phyloP scores from a whole-genome alignment of 345 rosid genomes.

The Syzygium aqueum region DNA sequence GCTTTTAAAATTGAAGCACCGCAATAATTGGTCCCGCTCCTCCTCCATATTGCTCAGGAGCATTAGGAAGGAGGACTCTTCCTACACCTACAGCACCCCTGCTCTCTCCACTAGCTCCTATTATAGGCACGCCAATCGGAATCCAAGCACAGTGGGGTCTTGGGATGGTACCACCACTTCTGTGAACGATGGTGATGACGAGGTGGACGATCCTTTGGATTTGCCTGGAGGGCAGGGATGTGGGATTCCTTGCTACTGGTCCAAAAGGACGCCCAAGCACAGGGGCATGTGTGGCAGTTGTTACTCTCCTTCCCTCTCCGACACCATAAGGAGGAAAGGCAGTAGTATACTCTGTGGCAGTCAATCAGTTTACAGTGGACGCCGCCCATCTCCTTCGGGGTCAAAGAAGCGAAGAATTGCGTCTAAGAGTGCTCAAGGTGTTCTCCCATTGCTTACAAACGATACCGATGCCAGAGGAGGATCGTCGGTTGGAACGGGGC shows the following conservation, averaged over 20 bases:
- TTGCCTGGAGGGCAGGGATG: conserved; percentile 84
- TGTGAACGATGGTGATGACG: conserved; percentile 67
- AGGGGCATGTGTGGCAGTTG: conserved; percentile 66
- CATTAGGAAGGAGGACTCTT: conserved; percentile 56
- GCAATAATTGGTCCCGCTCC: conserved; percentile 51
- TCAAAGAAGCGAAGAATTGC: conserved; percentile 41
- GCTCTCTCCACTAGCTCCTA: conserved; percentile 82
- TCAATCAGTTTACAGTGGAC: conserved; percentile 47
- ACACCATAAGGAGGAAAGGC: conserved; percentile 79
- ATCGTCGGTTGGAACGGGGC: conserved; percentile 64
- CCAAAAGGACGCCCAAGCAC: conserved; percentile 67
- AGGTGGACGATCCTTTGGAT: conserved; percentile 67
- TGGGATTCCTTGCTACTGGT: conserved; percentile 95
- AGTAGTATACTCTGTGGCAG: conserved; percentile 75
- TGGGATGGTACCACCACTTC: conserved; percentile 91
- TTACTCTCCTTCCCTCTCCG: conserved; percentile 88
- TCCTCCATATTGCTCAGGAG: conserved; percentile 44
- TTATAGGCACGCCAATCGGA: conserved; percentile 40
- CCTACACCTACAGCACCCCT: conserved; percentile 78
- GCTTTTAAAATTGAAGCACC: conserved; percentile 46
- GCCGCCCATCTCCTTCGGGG: conserved; percentile 34
- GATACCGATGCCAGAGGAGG: conserved; percentile 61
- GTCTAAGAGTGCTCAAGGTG: conserved; percentile 55
- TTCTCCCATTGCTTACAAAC: conserved; percentile 69
- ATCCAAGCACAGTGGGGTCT: conserved; percentile 70